Evolutionary conservation across 495 filamentous ascomycete genomes (phyloP).

Genomic region (Xylaria flabelliformis): DNA sequence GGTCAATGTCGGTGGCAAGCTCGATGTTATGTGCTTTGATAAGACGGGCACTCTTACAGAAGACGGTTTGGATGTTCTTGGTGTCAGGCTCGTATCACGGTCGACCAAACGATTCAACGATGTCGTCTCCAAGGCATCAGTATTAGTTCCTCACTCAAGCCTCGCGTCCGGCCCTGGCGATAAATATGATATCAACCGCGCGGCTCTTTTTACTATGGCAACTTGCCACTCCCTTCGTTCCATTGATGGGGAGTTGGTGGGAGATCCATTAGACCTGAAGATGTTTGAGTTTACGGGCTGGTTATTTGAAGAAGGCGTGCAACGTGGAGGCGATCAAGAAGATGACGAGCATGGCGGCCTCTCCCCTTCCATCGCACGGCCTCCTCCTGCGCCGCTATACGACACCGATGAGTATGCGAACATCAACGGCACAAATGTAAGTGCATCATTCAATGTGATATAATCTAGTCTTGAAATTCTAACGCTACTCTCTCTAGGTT

Average conservation of each 20-base stretch:
- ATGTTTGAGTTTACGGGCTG: conserved; percentile 99
- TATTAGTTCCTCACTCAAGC: conserved; percentile 60
- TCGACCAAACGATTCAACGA: conserved; percentile 62
- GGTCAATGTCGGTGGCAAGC: conserved; percentile 94
- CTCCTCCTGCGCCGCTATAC: conserved; percentile 67
- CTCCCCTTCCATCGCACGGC: conserved; percentile 83
- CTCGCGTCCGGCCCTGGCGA: conserved; percentile 62
- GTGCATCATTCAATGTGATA: conserved; percentile 15
- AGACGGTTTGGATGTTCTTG: conserved; percentile 94
- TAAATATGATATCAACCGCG: conserved; percentile 68
- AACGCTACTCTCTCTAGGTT: conserved; percentile 36
- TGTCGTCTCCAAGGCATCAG: conserved; percentile 52
- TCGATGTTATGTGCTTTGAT: conserved; percentile 97
- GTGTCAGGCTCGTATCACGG: conserved; percentile 74
- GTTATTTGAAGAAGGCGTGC: conserved; percentile 86
- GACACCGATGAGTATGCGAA: conserved; percentile 53
- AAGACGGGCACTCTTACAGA: conserved; percentile 98
- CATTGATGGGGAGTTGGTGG: conserved; percentile 86
- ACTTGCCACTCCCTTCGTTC: conserved; percentile 92
- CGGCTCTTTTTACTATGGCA: conserved; percentile 90
- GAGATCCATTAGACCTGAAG: conserved; percentile 94
- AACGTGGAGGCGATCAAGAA: conserved; percentile 60
- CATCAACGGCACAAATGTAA: conserved; percentile 46
- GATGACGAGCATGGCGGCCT: conserved; percentile 71
- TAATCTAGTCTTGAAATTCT: background rate